Conservation (phyloP, 179 eudicot species). For the Beta lomatogona region DNA sequence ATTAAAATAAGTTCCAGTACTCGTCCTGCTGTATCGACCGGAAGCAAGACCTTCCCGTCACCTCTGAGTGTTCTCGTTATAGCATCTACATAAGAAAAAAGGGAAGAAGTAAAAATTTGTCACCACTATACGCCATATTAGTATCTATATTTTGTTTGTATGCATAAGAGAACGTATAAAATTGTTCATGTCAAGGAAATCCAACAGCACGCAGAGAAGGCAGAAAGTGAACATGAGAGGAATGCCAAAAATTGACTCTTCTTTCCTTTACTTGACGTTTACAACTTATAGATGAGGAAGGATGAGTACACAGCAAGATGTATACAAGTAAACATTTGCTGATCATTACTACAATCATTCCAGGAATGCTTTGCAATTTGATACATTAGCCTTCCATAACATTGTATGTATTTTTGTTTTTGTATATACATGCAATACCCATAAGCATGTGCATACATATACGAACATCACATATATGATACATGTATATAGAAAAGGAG, state of each 20-base stretch:
- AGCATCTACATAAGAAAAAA: constrained; percentile 45
- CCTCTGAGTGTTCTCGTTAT: constrained; percentile 68
- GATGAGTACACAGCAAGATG: background rate
- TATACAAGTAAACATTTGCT: background rate
- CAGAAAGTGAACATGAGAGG: background rate
- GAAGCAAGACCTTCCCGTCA: constrained; percentile 85
- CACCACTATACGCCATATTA: background rate
- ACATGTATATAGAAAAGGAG: background rate
- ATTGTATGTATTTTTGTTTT: background rate
- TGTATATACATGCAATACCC: background rate
- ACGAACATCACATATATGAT: background rate
- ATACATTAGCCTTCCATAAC: background rate
- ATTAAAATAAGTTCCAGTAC: constrained; percentile 76
- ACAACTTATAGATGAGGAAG: background rate
- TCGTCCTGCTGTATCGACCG: constrained; percentile 98
- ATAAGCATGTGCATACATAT: background rate
- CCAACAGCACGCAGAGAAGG: constrained; percentile 8
- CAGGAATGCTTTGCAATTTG: background rate
- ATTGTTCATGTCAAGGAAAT: background rate
- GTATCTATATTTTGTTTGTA: background rate
- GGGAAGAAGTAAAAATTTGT: background rate
- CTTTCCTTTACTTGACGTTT: background rate
- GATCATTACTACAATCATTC: background rate
- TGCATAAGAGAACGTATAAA: background rate
- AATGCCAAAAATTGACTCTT: background rate